These are phyloP conservation scores for Aspergillus cejpii DNA, from an alignment of 2,329 filamentous ascomycete genomes.

Conservation along the genomic window DNA sequence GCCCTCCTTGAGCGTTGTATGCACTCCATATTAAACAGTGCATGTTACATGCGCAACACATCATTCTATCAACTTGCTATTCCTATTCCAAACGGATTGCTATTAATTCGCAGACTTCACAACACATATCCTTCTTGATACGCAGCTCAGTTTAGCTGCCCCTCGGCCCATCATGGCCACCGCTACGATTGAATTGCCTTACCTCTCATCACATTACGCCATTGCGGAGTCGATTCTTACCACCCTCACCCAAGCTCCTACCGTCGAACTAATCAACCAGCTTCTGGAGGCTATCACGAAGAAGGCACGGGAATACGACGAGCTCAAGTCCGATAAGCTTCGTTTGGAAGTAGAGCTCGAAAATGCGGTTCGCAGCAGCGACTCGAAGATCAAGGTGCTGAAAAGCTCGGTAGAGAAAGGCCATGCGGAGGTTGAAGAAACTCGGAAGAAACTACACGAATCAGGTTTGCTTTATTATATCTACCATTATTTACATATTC, in stretches of 20 bases:
- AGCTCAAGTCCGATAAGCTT: conserved; percentile 78
- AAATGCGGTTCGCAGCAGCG: conserved; percentile 74
- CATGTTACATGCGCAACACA: conserved; percentile 7
- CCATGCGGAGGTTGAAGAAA: conserved; percentile 72
- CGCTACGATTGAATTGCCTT: conserved; percentile 51
- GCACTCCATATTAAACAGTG: conserved; percentile 13
- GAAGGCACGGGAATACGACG: conserved; percentile 77
- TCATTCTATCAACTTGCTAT: conserved; percentile 22
- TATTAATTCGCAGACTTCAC: conserved; percentile 18
- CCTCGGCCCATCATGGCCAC: conserved; percentile 46
- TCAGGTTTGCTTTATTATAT: conserved; percentile 55
- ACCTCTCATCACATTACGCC: conserved; percentile 53
- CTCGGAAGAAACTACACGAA: conserved; percentile 71
- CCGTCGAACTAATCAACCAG: conserved; percentile 66
- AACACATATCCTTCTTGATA: conserved; percentile 1
- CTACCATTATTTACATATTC: conserved; percentile 5
- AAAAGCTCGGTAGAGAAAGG: conserved; percentile 77
- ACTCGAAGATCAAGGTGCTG: conserved; percentile 73
- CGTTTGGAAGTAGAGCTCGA: conserved; percentile 88
- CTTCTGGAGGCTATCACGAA: conserved; percentile 67
- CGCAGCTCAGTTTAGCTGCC: conserved; percentile 13
- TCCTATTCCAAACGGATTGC: conserved; percentile 1
- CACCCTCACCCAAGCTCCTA: conserved; percentile 54
- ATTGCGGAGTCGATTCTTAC: conserved; percentile 52
- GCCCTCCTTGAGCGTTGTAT: conserved; percentile 12